Evolutionary conservation across 257 asterid genomes (phyloP), one percentile per base, ranked within the genome.

Genomic region (Parsonsia alboflavescens): DNA sequence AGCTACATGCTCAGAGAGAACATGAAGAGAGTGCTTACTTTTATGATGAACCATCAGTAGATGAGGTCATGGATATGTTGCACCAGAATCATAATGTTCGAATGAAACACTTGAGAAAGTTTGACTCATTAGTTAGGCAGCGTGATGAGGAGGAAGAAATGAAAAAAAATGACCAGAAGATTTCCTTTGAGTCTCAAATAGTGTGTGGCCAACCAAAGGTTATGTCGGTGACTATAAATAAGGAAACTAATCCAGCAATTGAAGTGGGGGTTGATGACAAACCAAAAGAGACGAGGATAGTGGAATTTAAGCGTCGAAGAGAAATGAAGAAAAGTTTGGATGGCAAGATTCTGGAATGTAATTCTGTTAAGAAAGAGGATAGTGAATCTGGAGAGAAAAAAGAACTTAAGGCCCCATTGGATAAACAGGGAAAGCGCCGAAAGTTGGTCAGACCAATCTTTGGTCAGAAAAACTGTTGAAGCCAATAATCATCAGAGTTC

Each of bases 221-320:
- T 45, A 22, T 68, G 41, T 70, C 73, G 39, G 61, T 59, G 81
- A 68, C 70, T 39, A n/a, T n/a, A 45, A 80, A 79, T 73, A 77
- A 63, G 66, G 84, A 71, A 46, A 64, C 44, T 71, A 78, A n/a
- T 69, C 68, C 53, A 36, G 72, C 75, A 65, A 50, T 67, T 75
- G 75, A 26, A 69, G 87, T 75, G 65, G 66, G 77, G 57, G 53
- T n/a, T 41, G 68, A 75, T 21, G 87, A 85, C 75, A 71, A 77
- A 71, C 88, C 79, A 1, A 78, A 75, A 67, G 96, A 88, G 83
- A 88, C 90, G 11, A 84, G 96, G 50, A 67, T 56, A 26, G 86
- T 88, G 82, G 89, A 82, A 77, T 91, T 88, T 72, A 87, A 81
- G 84, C 96, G 95, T 44, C 86, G 90, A 66, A 83, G 88, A 75